Percentiles rank a stretch among this genome's conserved stretches.
Evolutionary conservation across 192 early-diverging fungal genomes (phyloP).

Genomic region (Dispira parvispora): DNA sequence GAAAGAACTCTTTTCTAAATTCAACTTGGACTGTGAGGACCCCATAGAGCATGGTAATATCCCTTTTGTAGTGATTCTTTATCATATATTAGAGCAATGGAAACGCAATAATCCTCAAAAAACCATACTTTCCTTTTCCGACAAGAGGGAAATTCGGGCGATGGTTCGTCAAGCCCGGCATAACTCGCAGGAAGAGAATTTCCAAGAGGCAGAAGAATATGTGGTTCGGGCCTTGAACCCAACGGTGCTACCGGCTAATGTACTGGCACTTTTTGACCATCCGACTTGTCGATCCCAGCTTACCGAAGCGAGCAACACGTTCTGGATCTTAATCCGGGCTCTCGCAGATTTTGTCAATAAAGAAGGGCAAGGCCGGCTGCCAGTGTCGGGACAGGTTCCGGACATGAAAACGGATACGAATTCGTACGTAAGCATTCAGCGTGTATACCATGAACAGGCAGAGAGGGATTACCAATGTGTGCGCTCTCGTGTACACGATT

Average conservation of each 20-base stretch:
- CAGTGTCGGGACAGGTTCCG: constrained; percentile 70
- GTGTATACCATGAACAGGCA: constrained; percentile 65
- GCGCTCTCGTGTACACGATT: constrained; percentile 21
- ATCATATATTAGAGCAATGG: constrained; percentile 62
- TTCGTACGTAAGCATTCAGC: constrained; percentile 66
- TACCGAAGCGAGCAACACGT: too few species aligned
- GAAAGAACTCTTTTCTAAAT: constrained; percentile 33
- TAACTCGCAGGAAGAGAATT: constrained; percentile 67
- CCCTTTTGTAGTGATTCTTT: constrained; percentile 69
- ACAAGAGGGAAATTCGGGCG: constrained; percentile 49
- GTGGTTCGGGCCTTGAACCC: constrained; percentile 42
- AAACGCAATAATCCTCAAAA: constrained; percentile 21
- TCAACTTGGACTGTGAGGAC: constrained; percentile 52
- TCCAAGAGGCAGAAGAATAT: constrained; percentile 63
- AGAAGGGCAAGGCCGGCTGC: constrained; percentile 53
- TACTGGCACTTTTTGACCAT: too few species aligned
- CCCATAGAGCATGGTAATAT: constrained; percentile 58
- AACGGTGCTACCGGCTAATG: constrained; percentile 31
- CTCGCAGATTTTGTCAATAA: constrained; percentile 60
- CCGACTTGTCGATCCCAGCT: too few species aligned
- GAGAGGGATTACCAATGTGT: constrained; percentile 42
- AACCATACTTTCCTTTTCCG: constrained; percentile 38
- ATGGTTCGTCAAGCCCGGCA: constrained; percentile 36
- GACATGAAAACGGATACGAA: constrained; percentile 97
- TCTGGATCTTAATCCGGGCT: constrained; percentile 77